Percentiles rank a stretch among this genome's conserved stretches.
These are phyloP conservation scores for Phialemoniopsis sp. DNA, from an alignment of 2,329 filamentous ascomycete species.

Conservation along the genomic window DNA sequence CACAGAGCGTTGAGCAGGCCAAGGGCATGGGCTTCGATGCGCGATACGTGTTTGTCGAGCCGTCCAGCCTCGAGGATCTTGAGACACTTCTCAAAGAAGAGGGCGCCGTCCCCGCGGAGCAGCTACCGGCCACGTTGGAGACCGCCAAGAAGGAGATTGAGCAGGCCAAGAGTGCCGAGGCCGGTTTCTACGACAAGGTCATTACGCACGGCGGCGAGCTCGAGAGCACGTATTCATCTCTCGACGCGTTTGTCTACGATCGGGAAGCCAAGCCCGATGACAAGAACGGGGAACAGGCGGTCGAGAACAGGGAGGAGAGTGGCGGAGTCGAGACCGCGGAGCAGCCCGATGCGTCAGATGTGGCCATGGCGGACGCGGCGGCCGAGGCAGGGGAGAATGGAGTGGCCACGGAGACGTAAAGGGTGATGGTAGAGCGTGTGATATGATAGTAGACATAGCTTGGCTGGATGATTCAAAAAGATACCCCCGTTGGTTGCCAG, in stretches of 20 bases:
- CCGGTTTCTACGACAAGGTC: slow-evolving; percentile 40
- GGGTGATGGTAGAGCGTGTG: too few species aligned
- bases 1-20: slow-evolving; percentile 50
- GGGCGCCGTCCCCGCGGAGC: slow-evolving; percentile 35
- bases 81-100: slow-evolving; percentile 34
- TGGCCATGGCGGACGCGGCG: slow-evolving; percentile 1
- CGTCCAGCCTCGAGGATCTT: slow-evolving; percentile 31
- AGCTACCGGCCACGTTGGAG: slow-evolving; percentile 38
- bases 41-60: slow-evolving; percentile 49
- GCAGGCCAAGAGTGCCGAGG: slow-evolving; percentile 35
- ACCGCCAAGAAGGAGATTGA: slow-evolving; percentile 32
- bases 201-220: slow-evolving; percentile 44
- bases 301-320: not conserved
- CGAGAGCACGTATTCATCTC: slow-evolving; percentile 40
- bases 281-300: not conserved
- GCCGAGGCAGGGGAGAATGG: slow-evolving; percentile 6
- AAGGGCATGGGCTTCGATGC: slow-evolving; percentile 53
- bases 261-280: slow-evolving; percentile 1
- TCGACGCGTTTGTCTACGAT: slow-evolving; percentile 44
- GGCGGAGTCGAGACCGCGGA: too few species aligned
- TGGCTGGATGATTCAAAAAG: too few species aligned
- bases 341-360: slow-evolving; percentile 5
- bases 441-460: too few species aligned
- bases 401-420: too few species aligned
- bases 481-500: too few species aligned